These are phyloP conservation scores for Penicillium argentinense DNA, from an alignment of 495 filamentous ascomycete species.

Conservation along the genomic window DNA sequence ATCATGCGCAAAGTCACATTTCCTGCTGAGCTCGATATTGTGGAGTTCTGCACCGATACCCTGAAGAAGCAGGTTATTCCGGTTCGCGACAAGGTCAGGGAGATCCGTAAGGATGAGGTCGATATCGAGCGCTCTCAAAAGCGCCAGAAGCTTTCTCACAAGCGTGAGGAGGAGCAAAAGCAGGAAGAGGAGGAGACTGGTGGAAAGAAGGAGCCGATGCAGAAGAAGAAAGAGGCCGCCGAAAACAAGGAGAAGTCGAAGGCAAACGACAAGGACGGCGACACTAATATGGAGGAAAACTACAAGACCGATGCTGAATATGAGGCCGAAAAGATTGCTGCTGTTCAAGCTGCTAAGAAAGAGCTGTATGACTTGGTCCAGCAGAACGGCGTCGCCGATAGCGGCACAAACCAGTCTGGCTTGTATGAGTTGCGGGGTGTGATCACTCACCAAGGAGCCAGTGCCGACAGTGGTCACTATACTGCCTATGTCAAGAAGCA, in stretches of 20 bases:
- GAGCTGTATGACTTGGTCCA: slow-evolving; percentile 75
- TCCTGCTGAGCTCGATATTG: slow-evolving; percentile 85
- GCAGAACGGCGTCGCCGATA: slow-evolving; percentile 68
- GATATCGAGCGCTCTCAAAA: slow-evolving; percentile 87
- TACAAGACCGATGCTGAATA: slow-evolving; percentile 94
- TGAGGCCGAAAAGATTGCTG: slow-evolving; percentile 75
- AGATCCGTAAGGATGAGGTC: slow-evolving; percentile 90
- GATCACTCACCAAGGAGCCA: slow-evolving; percentile 96
- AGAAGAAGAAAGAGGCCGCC: slow-evolving; percentile 50
- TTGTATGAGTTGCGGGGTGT: slow-evolving; percentile 93
- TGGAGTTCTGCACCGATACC: slow-evolving; percentile 94
- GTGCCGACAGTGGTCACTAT: slow-evolving; percentile 97
- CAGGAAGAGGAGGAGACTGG: slow-evolving; percentile 42
- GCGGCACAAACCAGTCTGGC: slow-evolving; percentile 85
- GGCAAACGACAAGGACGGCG: slow-evolving; percentile 57
- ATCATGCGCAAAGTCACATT: slow-evolving; percentile 99
- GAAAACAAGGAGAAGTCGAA: slow-evolving; percentile 54
- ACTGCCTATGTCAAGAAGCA: slow-evolving; percentile 96
- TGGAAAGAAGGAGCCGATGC: slow-evolving; percentile 41
- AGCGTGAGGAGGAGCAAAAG: slow-evolving; percentile 53
- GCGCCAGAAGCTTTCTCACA: slow-evolving; percentile 74
- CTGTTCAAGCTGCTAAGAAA: slow-evolving; percentile 75
- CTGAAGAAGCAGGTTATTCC: slow-evolving; percentile 80
- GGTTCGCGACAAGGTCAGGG: slow-evolving; percentile 90
- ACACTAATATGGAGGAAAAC: slow-evolving; percentile 69